Evolutionary conservation across 2,329 filamentous ascomycete species (phyloP).

Genomic region (Fusarium sp.): DNA sequence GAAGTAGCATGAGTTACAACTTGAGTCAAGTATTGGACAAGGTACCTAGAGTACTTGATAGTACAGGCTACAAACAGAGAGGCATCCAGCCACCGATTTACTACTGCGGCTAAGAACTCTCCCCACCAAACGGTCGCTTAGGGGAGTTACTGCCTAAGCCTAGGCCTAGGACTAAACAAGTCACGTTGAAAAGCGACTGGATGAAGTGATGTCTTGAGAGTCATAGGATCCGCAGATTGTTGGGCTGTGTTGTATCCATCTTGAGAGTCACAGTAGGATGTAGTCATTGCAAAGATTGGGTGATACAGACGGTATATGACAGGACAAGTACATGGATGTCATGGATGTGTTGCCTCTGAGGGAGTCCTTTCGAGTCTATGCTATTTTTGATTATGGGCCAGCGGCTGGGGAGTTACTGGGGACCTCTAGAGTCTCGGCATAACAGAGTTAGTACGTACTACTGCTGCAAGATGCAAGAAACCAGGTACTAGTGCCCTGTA

Average conservation of each 20-base stretch:
- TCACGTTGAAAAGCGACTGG: not conserved
- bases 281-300: slow-evolving; percentile 21
- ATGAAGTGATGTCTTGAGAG: not conserved
- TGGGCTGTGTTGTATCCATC: slow-evolving; percentile 15
- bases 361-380: not conserved
- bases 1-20: not conserved
- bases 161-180: not conserved
- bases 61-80: not conserved
- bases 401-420: slow-evolving; percentile 3
- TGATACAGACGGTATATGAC: slow-evolving; percentile 3
- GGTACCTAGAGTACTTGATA: not conserved
- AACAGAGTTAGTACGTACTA: not conserved
- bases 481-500: slow-evolving; percentile 4
- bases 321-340: slow-evolving; percentile 14
- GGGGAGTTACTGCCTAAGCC: not conserved
- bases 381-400: slow-evolving; percentile 35
- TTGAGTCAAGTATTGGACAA: not conserved
- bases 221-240: slow-evolving; percentile 14
- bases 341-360: slow-evolving; percentile 12
- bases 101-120: slow-evolving; percentile 4
- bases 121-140: not conserved
- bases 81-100: slow-evolving; percentile 2
- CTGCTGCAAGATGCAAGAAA: slow-evolving; percentile 10
- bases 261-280: slow-evolving; percentile 6
- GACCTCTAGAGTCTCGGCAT: not conserved